Conservation (phyloP, 2,329 filamentous ascomycete species). For the Alternaria triticina region DNA sequence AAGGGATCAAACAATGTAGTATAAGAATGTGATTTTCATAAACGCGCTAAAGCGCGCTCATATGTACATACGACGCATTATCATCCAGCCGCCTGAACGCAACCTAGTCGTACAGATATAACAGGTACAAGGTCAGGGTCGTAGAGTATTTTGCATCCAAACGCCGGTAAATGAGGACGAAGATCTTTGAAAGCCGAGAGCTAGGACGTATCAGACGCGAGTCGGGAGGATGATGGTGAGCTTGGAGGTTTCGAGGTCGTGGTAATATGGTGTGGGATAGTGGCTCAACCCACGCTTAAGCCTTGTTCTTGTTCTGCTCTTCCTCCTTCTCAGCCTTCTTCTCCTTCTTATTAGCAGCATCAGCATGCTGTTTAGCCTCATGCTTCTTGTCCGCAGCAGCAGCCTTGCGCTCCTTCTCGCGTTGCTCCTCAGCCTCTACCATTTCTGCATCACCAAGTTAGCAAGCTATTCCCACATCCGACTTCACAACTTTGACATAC, state of each 20-base stretch:
- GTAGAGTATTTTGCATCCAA: constrained; percentile 12
- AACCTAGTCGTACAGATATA: constrained; percentile 23
- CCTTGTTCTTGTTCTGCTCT: constrained; percentile 27
- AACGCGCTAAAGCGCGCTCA: neutral
- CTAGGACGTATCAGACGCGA: no score
- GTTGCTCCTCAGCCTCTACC: constrained; percentile 78
- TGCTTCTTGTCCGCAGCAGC: constrained; percentile 22
- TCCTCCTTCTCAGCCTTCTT: constrained; percentile 24
- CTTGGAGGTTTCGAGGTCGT: neutral
- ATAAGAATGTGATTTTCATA: neutral
- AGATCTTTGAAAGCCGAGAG: no score
- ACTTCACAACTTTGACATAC: constrained; percentile 51
- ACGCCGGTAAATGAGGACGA: constrained; percentile 23
- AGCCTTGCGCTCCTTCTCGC: constrained; percentile 58
- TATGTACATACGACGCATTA: constrained; percentile 8
- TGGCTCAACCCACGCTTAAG: neutral
- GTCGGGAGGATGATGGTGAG: neutral
- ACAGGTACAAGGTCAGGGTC: constrained; percentile 3
- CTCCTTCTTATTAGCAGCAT: constrained; percentile 33
- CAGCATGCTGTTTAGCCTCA: constrained; percentile 21
- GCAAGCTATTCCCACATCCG: constrained; percentile 1
- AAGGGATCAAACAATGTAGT: neutral
- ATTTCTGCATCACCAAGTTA: constrained; percentile 65
- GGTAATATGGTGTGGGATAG: no score
- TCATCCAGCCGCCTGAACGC: neutral